Percentiles rank a stretch among this genome's conserved stretches.
These are phyloP conservation scores for Sporothrix mexicana DNA, from an alignment of 2,329 filamentous ascomycete genomes.

Conservation along the genomic window DNA sequence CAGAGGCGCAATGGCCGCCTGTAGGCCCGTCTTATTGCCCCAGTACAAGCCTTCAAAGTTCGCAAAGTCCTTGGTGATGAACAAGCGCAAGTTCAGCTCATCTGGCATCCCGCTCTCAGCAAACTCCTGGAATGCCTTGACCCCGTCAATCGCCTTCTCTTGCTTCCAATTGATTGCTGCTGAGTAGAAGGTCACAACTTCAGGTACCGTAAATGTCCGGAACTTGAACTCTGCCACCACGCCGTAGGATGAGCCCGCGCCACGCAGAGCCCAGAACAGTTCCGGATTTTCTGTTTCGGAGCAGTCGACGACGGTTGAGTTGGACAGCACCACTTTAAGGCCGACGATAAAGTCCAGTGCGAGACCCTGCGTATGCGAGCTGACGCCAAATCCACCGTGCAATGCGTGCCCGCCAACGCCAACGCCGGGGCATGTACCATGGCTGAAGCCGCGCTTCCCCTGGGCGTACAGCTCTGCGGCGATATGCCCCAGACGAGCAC, in stretches of 20 bases:
- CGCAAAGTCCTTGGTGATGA: slow-evolving; percentile 45
- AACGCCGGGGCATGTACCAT: slow-evolving; percentile 58
- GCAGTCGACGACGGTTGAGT: slow-evolving; percentile 43
- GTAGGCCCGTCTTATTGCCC: slow-evolving; percentile 45
- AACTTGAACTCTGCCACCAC: slow-evolving; percentile 50
- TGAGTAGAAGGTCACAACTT: slow-evolving; percentile 44
- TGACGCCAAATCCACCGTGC: slow-evolving; percentile 50
- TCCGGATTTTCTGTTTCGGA: slow-evolving; percentile 47
- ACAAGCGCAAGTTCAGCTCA: slow-evolving; percentile 52
- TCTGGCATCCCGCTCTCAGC: slow-evolving; percentile 45
- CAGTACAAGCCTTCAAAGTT: slow-evolving; percentile 50
- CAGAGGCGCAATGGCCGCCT: slow-evolving; percentile 45
- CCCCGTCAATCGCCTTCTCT: slow-evolving; percentile 40
- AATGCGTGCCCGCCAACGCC: slow-evolving; percentile 50
- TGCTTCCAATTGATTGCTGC: slow-evolving; percentile 43
- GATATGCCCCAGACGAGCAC: slow-evolving; percentile 57
- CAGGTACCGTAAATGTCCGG: slow-evolving; percentile 48
- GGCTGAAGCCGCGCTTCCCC: slow-evolving; percentile 51
- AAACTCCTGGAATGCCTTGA: slow-evolving; percentile 44
- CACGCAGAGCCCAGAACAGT: slow-evolving; percentile 53
- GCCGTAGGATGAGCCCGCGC: slow-evolving; percentile 51
- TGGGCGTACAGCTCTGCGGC: slow-evolving; percentile 49
- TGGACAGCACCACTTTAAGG: slow-evolving; percentile 48
- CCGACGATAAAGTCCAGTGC: slow-evolving; percentile 47
- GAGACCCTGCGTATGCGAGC: slow-evolving; percentile 47